Conservation (phyloP, 1,284 basidiomycete genomes). For the Ceratobasidium sp. region DNA sequence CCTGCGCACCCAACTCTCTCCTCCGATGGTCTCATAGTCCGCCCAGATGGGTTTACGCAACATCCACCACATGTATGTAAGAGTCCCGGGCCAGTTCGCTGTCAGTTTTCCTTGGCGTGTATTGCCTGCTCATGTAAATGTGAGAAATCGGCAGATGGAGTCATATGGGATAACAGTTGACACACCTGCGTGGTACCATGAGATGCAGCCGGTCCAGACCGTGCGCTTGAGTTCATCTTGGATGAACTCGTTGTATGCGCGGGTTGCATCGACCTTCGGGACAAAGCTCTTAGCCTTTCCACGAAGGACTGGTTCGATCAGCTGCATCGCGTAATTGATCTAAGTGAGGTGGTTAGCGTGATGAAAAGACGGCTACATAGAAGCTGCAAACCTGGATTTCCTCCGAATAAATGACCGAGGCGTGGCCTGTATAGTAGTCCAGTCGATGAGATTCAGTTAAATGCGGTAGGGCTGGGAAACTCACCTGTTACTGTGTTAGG, state of each 20-base stretch:
- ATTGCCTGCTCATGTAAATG: background rate
- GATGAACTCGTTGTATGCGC: conserved; percentile 17
- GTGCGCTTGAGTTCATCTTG: conserved; percentile 1
- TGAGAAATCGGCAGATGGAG: too few relatives aligned
- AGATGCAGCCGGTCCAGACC: conserved; percentile 10
- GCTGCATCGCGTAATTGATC: conserved; percentile 34
- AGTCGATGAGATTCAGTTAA: background rate
- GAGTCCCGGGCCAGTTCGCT: background rate
- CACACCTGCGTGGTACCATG: conserved; percentile 1
- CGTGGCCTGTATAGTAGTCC: background rate
- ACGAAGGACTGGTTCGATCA: conserved; percentile 9
- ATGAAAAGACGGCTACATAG: background rate
- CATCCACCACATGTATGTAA: conserved; percentile 5
- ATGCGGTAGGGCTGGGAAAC: background rate
- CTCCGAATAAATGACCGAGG: conserved; percentile 17
- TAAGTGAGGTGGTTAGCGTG: background rate
- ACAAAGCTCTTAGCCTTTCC: conserved; percentile 23
- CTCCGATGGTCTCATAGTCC: conserved; percentile 12
- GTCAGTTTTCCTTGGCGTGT: background rate
- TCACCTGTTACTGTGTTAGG: conserved; percentile 17
- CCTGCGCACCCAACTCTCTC: conserved; percentile 9
- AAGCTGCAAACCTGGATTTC: conserved; percentile 8
- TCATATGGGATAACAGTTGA: background rate
- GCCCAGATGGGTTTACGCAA: conserved; percentile 3
- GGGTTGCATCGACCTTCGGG: background rate